Base-by-base conservation (phyloP, 148 eudicot species). In the Agrostemma githago region DNA sequence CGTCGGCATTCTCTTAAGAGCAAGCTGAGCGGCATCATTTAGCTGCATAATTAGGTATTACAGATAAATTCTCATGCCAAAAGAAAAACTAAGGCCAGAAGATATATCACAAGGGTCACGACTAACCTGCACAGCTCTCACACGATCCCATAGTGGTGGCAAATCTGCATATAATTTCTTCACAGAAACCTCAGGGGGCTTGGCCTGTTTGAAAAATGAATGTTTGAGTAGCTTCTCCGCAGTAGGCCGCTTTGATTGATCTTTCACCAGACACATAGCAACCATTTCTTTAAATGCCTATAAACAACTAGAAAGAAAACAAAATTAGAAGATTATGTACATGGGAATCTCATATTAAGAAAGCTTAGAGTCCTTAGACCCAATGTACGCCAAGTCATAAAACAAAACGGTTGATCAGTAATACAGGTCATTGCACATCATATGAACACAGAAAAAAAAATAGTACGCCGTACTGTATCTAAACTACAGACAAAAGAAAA, bases 251-350 rank as follows among this genome's bases (percentile, higher is more conserved):
- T 92, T 95, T 51, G 93, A 86, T 81, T 82, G 99, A 84, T 95
- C 99, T 92, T 95, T 95, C 81, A 95, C 99, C 91, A 95, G 86
- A 84, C 99, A 95, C 94, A 90, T 95, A 63, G 99, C 97, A 86
- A 95, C 96, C 96, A 95, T 85, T 82, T 95, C 97, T 81, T 92
- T 95, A 74, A 95, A 95, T 46, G 96, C 87, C 99, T 95, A 87
- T 53, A 78, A 70, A 59, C 79, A 74, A 81, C 56, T 51, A 51
- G 69, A 74, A 37, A 71, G 71, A 83, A 20, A 53, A 74, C 56
- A 73, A 69, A 79, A 79, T 77, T 69, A 82, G 83, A 79, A 46
- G 9, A 58, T 11, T 70, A 42, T 10, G 38, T 14, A 70, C 53
- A 61, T 43, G 14, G 42, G 37, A 19, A 62, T 66, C 43, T 12